phyloP scores from a whole-genome alignment of 1,284 basidiomycete species.

The Grifola frondosa region DNA sequence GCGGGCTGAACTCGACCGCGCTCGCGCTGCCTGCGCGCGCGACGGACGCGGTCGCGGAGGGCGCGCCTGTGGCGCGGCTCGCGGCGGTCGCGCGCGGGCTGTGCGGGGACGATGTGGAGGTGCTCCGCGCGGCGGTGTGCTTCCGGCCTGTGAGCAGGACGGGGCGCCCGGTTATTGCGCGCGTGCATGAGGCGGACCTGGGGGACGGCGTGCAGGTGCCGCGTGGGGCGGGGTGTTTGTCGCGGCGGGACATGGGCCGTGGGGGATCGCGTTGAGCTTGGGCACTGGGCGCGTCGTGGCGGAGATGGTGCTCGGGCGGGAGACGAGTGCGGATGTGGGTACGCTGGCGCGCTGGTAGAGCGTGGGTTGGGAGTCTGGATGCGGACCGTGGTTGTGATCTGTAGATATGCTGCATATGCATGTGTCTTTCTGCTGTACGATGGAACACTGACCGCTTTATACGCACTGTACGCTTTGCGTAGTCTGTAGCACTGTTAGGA shows the following conservation, averaged over 20 bases:
- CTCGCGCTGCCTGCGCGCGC: conserved; percentile 31
- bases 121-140: conserved; percentile 30
- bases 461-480: too few relatives aligned
- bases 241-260: conserved; percentile 38
- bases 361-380: neutral
- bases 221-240: conserved; percentile 29
- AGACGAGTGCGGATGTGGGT: conserved; percentile 32
- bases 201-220: conserved; percentile 26
- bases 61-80: conserved; percentile 22
- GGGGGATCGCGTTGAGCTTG: conserved; percentile 38
- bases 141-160: conserved; percentile 36
- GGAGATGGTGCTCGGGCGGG: conserved; percentile 33
- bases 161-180: conserved; percentile 32
- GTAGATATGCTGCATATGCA: too few relatives aligned
- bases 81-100: conserved; percentile 24
- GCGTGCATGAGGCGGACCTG: conserved; percentile 27
- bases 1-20: conserved; percentile 34
- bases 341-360: conserved; percentile 28
- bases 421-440: too few relatives aligned
- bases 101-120: conserved; percentile 27
- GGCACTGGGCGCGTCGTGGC: conserved; percentile 35
- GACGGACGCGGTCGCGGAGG: conserved; percentile 19
- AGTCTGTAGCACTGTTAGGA: too few relatives aligned
- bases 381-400: conserved; percentile 2
- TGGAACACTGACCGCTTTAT: too few relatives aligned